These are phyloP conservation scores for Sporobolus alterniflorus DNA, from an alignment of 202 grass and related monocot species.

Conservation along the genomic window DNA sequence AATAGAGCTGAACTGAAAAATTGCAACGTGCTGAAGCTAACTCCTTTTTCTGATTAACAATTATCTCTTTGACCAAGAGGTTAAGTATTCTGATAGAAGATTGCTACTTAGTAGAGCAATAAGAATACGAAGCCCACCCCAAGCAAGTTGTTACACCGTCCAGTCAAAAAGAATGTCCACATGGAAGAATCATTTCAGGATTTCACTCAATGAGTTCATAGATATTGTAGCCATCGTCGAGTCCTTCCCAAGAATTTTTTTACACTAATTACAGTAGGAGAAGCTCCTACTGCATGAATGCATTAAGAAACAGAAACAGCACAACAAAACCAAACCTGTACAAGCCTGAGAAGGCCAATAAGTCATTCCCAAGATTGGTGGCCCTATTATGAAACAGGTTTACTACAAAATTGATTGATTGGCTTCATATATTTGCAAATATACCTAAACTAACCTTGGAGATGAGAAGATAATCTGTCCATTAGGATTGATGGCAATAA, in stretches of 20 bases:
- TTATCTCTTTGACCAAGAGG: constrained; percentile 1
- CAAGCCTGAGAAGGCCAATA: no score
- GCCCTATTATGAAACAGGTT: not conserved
- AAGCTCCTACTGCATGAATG: no score
- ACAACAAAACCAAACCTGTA: no score
- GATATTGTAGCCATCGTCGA: not conserved
- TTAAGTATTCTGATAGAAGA: not conserved
- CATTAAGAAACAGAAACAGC: no score
- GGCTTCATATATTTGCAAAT: not conserved
- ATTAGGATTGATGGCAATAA: not conserved
- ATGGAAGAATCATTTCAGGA: not conserved
- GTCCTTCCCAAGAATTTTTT: no score
- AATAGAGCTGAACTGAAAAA: no score
- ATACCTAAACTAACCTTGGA: not conserved
- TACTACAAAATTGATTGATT: not conserved
- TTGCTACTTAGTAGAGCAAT: not conserved
- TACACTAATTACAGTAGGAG: no score
- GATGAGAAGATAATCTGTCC: not conserved
- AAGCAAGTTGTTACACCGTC: not conserved
- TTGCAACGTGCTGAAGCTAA: constrained; percentile 2
- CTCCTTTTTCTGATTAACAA: not conserved
- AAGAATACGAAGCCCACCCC: not conserved
- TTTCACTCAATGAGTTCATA: constrained; percentile 5
- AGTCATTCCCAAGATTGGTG: not conserved
- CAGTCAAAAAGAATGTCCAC: not conserved